Base-by-base conservation (phyloP, 1,139 yeast genomes). In the Saccharomyces hybrid region DNA sequence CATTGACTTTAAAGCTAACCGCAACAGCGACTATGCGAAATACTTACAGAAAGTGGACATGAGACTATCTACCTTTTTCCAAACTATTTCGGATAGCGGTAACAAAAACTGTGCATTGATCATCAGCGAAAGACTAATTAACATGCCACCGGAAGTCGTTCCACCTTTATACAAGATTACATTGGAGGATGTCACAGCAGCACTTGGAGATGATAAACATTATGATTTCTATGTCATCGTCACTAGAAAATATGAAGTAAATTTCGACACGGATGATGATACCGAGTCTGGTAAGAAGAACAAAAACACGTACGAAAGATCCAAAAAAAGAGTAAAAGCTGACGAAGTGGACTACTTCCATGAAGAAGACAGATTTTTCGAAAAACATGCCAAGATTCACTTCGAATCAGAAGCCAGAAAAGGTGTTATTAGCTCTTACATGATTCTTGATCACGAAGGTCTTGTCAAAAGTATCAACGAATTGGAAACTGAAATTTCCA, bases 61-160 rank as follows among this genome's bases (percentile, higher is more conserved):
- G 2, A 88, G 83, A 61, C 79, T 89, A 66, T 81, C 85, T 64
- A 71, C 85, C 50, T 76, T 81, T 48, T 75, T 93, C 63, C 79
- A 84, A 57, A 84, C 85, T 59, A 71, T 90, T 5, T 65, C 62
- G 23, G 56, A 57, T 49, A 56, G 59, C 14, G 75, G 81, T 2
- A 76, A 80, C 55, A 75, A 78, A 56, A 81, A 76, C 58, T 80
- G 88, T 5, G 96, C 96, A 0, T 73, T 90, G 56, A 74, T 95
- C 8, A 67, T 93, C 48, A 83, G 95, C 66, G 98, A 93, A 71
- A 77, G 99, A 63, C 76, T 95, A 69, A 85, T 95, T 61, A 95
- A 95, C 67, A 93, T 95, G 97, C 99, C 99, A 1, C 90, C 89
- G 26, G 97, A 95, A 70, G 88, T 93, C 1, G 84, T 88, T 7